Percentiles rank a stretch among this genome's conserved stretches.
phyloP scores from a whole-genome alignment of 129 eudicot genomes.

The Centella asiatica region DNA sequence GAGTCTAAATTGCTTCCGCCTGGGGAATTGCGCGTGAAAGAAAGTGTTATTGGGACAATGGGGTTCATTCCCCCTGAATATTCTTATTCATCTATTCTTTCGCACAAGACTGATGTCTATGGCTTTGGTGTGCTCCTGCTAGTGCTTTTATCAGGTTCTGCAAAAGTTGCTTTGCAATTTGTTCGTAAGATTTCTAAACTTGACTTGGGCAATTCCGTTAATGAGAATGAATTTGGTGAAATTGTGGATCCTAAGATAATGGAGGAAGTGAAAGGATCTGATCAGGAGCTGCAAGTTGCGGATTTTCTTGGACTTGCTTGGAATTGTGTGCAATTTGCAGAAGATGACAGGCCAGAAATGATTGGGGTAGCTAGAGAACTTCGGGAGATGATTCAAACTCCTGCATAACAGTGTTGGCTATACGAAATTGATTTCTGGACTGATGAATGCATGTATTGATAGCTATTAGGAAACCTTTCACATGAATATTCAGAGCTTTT shows the following conservation, averaged over 20 bases:
- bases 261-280: background rate
- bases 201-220: background rate
- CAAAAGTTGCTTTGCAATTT: background rate
- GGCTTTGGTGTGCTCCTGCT: slow-evolving; percentile 11
- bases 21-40: slow-evolving; percentile 5
- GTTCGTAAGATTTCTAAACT: background rate
- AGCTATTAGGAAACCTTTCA: too few species aligned
- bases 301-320: background rate
- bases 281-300: background rate
- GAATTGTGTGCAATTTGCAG: background rate
- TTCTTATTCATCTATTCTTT: background rate
- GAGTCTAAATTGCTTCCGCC: background rate
- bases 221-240: background rate
- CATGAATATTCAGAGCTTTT: too few species aligned
- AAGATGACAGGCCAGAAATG: slow-evolving; percentile 17
- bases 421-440: too few species aligned
- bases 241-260: background rate
- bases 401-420: too few species aligned
- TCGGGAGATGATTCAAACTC: too few species aligned
- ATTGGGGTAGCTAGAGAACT: slow-evolving; percentile 11
- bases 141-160: slow-evolving; percentile 1
- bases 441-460: too few species aligned
- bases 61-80: background rate
- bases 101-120: slow-evolving; percentile 11
- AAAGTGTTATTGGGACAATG: background rate